Evolutionary conservation across 2,329 filamentous ascomycete genomes (phyloP).

Genomic region (Claviceps digitariae): DNA sequence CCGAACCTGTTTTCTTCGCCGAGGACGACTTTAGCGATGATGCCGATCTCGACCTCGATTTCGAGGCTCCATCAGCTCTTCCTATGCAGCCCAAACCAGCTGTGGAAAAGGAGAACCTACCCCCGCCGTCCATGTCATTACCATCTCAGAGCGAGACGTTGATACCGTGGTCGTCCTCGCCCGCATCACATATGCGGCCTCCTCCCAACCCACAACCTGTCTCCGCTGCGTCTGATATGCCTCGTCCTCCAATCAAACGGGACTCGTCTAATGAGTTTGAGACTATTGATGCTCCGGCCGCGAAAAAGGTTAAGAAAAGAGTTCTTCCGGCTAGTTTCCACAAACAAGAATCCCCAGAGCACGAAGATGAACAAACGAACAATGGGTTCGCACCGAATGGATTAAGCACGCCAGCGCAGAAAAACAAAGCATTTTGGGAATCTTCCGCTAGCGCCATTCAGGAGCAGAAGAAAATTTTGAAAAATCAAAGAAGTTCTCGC

Average conservation of each 20-base stretch:
- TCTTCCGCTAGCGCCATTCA: slow-evolving; percentile 61
- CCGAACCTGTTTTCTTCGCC: slow-evolving; percentile 43
- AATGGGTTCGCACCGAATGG: slow-evolving; percentile 2
- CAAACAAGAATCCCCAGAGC: slow-evolving; percentile 18
- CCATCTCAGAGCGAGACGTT: slow-evolving; percentile 14
- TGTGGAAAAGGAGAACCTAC: slow-evolving; percentile 13
- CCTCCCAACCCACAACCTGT: slow-evolving; percentile 14
- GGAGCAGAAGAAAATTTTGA: slow-evolving; percentile 64
- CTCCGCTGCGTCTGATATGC: slow-evolving; percentile 10
- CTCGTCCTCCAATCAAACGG: slow-evolving; percentile 26
- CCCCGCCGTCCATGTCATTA: slow-evolving; percentile 15
- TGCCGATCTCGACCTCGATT: slow-evolving; percentile 57
- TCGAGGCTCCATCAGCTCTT: slow-evolving; percentile 44
- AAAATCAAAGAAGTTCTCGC: slow-evolving; percentile 33
- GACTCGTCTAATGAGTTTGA: slow-evolving; percentile 21
- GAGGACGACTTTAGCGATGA: slow-evolving; percentile 85
- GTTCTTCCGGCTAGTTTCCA: slow-evolving; percentile 41
- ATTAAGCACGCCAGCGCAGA: slow-evolving; percentile 19
- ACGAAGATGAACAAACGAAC: slow-evolving; percentile 15
- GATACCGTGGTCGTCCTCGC: slow-evolving; percentile 65
- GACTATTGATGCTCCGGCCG: slow-evolving; percentile 11
- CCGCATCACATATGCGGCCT: slow-evolving; percentile 32
- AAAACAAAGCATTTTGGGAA: slow-evolving; percentile 47
- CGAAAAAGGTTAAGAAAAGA: slow-evolving; percentile 43
- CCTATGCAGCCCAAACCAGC: slow-evolving; percentile 19